Evolutionary conservation across 352 stramenopile genomes (phyloP), one percentile per base, ranked within the genome.

Genomic region (Phytophthora pseudosyringae): DNA sequence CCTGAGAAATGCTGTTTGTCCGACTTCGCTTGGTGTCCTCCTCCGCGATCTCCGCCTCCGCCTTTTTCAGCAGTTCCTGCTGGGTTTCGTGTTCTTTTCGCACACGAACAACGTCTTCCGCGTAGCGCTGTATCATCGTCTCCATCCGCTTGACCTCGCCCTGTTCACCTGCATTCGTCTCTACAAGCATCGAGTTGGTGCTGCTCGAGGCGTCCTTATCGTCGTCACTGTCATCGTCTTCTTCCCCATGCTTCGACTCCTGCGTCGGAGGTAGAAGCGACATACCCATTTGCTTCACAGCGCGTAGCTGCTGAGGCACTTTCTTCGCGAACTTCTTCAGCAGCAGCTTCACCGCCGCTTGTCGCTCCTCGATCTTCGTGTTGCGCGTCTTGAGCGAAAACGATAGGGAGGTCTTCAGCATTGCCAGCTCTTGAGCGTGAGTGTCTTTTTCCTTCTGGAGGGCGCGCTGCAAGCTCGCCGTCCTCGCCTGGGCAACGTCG

Each of bases 1-100:
- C 78, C 2, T 87, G 64, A 13, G 67, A 64, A 45, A 90, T 86
- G 41, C 77, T 90, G 59, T 83, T 86, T 0, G 79, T 88, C 7
- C 81, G 76, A 48, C 75, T 81, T 10, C 78, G 68, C 21, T 74
- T 83, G 3, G 82, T 76, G 25, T 68, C 72, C 31, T 85, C 75
- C 18, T 71, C 47, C 0, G 47, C 50, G 13, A 85, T 56, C 13
- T 84, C 75, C 1, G 69, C 55, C 31, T 90, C 81, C 0, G 76
- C 59, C 28, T 74, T 67, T 35, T 76, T 71, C 16, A 90, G 46
- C 1, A 81, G 43, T 10, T 61, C 57, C 41, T 88, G 75, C 29
- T 90, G 81, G 9, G 70, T 74, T 18, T 86, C 70, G 18, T 86
- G 70, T 35, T 90, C 81, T 5, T 76, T 69, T 49, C 78, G 73